Conservation (phyloP, 345 rosid genomes). For the Eucalyptus regnans region DNA sequence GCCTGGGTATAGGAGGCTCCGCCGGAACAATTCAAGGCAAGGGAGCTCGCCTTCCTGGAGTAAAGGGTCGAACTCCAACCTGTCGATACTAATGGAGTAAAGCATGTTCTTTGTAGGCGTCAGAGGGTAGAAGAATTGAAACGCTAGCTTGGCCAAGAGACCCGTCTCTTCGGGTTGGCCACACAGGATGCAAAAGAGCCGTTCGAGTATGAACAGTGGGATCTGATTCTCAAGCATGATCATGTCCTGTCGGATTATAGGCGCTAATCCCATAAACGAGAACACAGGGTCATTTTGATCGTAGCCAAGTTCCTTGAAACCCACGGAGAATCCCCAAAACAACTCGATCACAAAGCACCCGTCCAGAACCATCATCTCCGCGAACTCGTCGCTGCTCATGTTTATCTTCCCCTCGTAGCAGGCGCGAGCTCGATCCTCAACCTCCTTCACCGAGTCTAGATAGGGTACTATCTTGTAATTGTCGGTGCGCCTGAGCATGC, state of each 20-base stretch:
- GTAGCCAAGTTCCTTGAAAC: conserved; percentile 55
- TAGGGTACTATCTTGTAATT: no score
- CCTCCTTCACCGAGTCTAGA: no score
- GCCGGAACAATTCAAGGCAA: conserved; percentile 58
- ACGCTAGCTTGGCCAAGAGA: conserved; percentile 34
- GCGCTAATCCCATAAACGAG: conserved; percentile 63
- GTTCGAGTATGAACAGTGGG: conserved; percentile 61
- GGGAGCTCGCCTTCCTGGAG: conserved; percentile 41
- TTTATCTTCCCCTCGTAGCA: no score
- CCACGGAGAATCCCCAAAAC: conserved; percentile 56
- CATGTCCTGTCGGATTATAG: conserved; percentile 75
- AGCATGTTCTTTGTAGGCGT: conserved; percentile 78
- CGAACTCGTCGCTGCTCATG: conserved; percentile 1
- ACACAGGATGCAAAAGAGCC: conserved; percentile 43
- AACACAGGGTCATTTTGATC: conserved; percentile 65
- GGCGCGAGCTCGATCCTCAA: no score
- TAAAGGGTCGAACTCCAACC: conserved; percentile 34
- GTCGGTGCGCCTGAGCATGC: no score
- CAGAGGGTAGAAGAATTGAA: conserved; percentile 66
- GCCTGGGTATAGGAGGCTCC: conserved; percentile 40
- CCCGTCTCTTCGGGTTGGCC: conserved; percentile 38
- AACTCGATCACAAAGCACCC: conserved; percentile 75
- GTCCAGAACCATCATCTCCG: conserved; percentile 75
- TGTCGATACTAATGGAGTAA: conserved; percentile 13
- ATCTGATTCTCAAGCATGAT: conserved; percentile 79